phyloP scores from a whole-genome alignment of 2,329 filamentous ascomycete species.

The Pseudocercospora ulei region DNA sequence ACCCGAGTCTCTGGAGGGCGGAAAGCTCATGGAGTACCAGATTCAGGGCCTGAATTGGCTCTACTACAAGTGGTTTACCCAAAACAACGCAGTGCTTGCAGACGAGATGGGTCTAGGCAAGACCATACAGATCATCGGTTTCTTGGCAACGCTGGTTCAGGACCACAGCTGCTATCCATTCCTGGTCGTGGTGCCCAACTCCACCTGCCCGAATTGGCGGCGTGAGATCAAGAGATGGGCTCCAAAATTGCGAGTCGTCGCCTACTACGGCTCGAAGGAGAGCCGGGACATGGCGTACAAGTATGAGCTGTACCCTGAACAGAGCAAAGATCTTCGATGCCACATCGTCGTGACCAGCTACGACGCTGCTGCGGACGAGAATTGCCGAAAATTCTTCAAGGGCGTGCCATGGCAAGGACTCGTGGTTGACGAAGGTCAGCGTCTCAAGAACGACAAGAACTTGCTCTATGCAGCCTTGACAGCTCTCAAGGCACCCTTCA shows the following conservation, averaged over 20 bases:
- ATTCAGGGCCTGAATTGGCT: constrained; percentile 91
- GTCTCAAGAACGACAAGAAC: constrained; percentile 85
- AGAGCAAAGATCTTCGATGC: constrained; percentile 60
- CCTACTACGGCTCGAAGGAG: constrained; percentile 71
- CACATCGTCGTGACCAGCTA: constrained; percentile 95
- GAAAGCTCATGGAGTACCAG: constrained; percentile 87
- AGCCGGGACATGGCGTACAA: constrained; percentile 66
- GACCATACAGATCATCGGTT: constrained; percentile 82
- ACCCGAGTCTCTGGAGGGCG: constrained; percentile 62
- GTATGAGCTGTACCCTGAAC: constrained; percentile 71
- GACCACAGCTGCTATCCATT: constrained; percentile 74
- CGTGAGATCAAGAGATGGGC: constrained; percentile 93
- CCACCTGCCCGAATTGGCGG: constrained; percentile 95
- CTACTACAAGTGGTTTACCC: constrained; percentile 73
- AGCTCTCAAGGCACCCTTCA: constrained; percentile 67
- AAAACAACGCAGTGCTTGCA: constrained; percentile 79
- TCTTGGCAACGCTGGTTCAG: constrained; percentile 60
- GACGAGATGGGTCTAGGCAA: constrained; percentile 99
- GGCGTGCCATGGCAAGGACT: constrained; percentile 74
- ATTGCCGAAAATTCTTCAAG: constrained; percentile 56
- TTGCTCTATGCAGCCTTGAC: constrained; percentile 66
- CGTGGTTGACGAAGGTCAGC: constrained; percentile 89
- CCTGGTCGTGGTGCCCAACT: constrained; percentile 83
- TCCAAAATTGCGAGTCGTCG: constrained; percentile 75
- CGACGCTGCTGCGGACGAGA: constrained; percentile 74